Conservation (phyloP, 2,329 filamentous ascomycete genomes). For the Rhynchosporium graminicola region DNA sequence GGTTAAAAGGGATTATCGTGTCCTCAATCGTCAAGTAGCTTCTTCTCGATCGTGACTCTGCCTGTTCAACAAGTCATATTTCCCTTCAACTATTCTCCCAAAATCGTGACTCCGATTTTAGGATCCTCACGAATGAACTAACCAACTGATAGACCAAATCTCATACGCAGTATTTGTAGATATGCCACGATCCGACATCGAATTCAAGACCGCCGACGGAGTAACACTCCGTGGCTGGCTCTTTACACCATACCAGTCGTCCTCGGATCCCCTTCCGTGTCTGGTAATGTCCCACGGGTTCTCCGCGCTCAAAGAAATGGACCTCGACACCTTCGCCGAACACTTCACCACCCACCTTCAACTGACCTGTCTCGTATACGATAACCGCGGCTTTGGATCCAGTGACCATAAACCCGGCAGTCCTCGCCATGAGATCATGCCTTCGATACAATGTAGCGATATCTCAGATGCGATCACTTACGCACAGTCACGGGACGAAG, state of each 20-base stretch:
- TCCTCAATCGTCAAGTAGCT: too few species aligned
- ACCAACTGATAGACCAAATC: too few species aligned
- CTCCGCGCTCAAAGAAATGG: slow-evolving; percentile 32
- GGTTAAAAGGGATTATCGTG: too few species aligned
- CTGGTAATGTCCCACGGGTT: slow-evolving; percentile 34
- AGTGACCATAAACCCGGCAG: slow-evolving; percentile 37
- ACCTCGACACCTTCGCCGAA: slow-evolving; percentile 34
- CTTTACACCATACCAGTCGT: slow-evolving; percentile 27
- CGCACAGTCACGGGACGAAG: slow-evolving; percentile 38
- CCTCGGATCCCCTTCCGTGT: slow-evolving; percentile 25
- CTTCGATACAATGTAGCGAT: slow-evolving; percentile 40
- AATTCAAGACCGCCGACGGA: slow-evolving; percentile 35
- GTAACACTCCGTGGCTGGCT: slow-evolving; percentile 40
- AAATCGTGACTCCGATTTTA: too few species aligned
- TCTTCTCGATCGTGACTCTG: too few species aligned
- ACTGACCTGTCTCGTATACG: slow-evolving; percentile 41
- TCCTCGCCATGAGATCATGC: slow-evolving; percentile 41
- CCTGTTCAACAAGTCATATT: too few species aligned
- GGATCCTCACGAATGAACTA: too few species aligned
- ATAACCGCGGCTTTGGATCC: slow-evolving; percentile 41
- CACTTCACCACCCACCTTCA: slow-evolving; percentile 30
- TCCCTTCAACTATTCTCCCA: neutral
- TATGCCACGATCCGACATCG: slow-evolving; percentile 5
- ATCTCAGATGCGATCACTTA: slow-evolving; percentile 45
- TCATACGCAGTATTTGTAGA: neutral